Evolutionary conservation across 768 basidiomycete species (phyloP).

Genomic region (Tylopilus cervinicoccineus): DNA sequence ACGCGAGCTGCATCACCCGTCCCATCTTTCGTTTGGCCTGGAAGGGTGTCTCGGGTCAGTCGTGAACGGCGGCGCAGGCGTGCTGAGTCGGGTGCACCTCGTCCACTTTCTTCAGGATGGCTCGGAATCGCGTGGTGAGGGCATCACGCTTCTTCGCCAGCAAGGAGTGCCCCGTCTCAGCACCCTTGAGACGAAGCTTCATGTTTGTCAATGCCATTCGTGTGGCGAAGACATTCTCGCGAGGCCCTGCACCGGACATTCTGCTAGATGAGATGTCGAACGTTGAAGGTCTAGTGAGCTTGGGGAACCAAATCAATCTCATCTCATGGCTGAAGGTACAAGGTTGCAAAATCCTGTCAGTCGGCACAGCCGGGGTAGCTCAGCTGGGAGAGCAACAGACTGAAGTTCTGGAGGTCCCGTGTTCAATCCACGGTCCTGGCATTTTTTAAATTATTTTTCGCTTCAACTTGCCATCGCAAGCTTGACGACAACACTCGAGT

Average conservation of each 20-base stretch:
- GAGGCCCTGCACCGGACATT: slow-evolving; percentile 88
- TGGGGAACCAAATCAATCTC: background rate
- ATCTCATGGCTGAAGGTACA: background rate
- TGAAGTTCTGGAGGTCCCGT: slow-evolving; percentile 77
- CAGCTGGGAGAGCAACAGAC: slow-evolving; percentile 76
- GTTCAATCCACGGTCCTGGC: slow-evolving; percentile 79
- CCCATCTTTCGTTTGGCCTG: slow-evolving; percentile 99
- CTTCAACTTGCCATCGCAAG: background rate
- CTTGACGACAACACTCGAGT: background rate
- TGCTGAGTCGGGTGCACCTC: slow-evolving; percentile 58
- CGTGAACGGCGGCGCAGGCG: background rate
- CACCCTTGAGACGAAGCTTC: slow-evolving; percentile 83
- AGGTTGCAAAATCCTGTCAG: fast-evolving
- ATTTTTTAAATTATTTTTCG: slow-evolving; percentile 34
- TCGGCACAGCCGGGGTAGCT: slow-evolving; percentile 52
- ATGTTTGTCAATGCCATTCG: slow-evolving; percentile 97
- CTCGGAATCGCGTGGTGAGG: slow-evolving; percentile 88
- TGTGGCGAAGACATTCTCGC: slow-evolving; percentile 95
- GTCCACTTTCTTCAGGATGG: slow-evolving; percentile 95
- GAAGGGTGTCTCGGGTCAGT: slow-evolving; percentile 14
- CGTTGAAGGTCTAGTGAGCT: background rate
- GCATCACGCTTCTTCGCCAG: slow-evolving; percentile 99
- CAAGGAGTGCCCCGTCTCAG: slow-evolving; percentile 91
- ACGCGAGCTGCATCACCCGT: slow-evolving; percentile 96
- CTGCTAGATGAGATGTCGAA: slow-evolving; percentile 11